These are phyloP conservation scores for Kwoniella mangroviensis DNA, from an alignment of 768 basidiomycete species.

Conservation along the genomic window DNA sequence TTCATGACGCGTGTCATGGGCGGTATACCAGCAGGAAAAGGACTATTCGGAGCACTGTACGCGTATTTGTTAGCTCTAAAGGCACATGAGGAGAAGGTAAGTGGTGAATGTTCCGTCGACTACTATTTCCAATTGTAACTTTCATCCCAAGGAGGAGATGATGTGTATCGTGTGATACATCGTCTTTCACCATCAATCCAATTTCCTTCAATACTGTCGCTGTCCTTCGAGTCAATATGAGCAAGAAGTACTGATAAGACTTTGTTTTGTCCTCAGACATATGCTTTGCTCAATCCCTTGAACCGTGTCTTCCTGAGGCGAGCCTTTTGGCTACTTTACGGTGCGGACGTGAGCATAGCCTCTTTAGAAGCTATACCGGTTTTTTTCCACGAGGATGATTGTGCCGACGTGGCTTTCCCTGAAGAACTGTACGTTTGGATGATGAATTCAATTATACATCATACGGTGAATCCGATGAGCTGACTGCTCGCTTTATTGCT, in stretches of 20 bases:
- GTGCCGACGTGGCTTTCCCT: constrained; percentile 59
- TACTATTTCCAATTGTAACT: too few species aligned
- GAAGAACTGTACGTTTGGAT: constrained; percentile 44
- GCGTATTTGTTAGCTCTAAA: constrained; percentile 13
- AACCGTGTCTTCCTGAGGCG: constrained; percentile 85
- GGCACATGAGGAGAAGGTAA: constrained; percentile 31
- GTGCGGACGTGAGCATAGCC: constrained; percentile 89
- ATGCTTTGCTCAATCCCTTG: constrained; percentile 80
- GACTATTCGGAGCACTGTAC: constrained; percentile 4
- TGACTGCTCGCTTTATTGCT: neutral
- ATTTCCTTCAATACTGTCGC: neutral
- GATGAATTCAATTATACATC: neutral
- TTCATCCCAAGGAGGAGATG: too few species aligned
- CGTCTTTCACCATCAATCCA: too few species aligned
- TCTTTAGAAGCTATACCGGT: constrained; percentile 29
- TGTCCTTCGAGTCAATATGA: constrained; percentile 57
- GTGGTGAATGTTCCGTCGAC: constrained; percentile 3
- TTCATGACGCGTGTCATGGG: constrained; percentile 14
- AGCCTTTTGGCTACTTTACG: constrained; percentile 87
- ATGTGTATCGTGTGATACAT: too few species aligned
- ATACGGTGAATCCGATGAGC: too few species aligned
- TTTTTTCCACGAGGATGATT: constrained; percentile 75
- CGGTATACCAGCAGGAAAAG: constrained; percentile 8
- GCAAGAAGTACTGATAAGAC: constrained; percentile 59
- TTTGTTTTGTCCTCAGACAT: constrained; percentile 65